These are phyloP conservation scores for Heritiera littoralis DNA, from an alignment of 345 rosid species.

Conservation along the genomic window DNA sequence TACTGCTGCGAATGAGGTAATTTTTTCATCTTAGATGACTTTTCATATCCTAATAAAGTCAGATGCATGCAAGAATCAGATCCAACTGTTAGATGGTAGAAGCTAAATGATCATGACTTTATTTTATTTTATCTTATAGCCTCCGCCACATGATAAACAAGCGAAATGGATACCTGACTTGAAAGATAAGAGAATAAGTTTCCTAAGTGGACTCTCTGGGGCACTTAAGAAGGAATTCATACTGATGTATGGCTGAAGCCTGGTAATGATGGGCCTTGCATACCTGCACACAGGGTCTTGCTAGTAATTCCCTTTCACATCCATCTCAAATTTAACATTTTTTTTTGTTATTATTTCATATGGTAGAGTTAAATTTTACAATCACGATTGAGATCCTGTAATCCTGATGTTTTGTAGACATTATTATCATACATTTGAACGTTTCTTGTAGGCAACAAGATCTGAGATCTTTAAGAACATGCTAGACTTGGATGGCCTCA, in stretches of 20 bases:
- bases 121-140: constrained; percentile 16
- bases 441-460: constrained; percentile 45
- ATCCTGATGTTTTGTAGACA: too few species aligned
- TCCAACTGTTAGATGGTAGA: too few species aligned
- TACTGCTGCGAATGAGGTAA: background rate
- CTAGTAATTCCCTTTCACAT: constrained; percentile 39
- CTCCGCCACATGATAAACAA: constrained; percentile 49
- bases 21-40: too few species aligned
- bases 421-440: background rate
- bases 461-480: constrained; percentile 54
- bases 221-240: constrained; percentile 53
- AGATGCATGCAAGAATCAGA: too few species aligned
- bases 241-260: constrained; percentile 60
- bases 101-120: background rate
- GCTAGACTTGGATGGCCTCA: constrained; percentile 49
- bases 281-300: constrained; percentile 67
- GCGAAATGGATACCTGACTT: constrained; percentile 52
- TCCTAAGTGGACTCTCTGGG: constrained; percentile 47
- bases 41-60: too few species aligned
- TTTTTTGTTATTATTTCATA: too few species aligned
- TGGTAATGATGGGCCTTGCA: constrained; percentile 48
- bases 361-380: too few species aligned
- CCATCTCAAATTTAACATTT: background rate
- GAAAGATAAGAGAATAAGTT: constrained; percentile 51
- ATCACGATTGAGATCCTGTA: too few species aligned